Evolutionary conservation across 106 monocot genomes (phyloP), one percentile per base, ranked within the genome.

Genomic region (Apostasia shenzhenica): DNA sequence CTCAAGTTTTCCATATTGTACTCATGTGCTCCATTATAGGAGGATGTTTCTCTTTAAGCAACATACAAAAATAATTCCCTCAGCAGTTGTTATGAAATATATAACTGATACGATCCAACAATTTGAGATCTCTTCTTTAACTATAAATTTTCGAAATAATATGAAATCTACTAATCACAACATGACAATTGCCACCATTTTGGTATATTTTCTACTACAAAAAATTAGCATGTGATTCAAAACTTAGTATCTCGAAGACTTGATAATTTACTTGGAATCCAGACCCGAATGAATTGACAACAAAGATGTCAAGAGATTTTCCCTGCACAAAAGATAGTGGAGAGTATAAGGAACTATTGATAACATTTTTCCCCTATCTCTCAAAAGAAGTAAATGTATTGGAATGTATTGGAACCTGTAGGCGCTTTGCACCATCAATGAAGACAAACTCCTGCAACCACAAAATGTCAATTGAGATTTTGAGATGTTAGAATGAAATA

Each of bases 201-300:
- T 48, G 65, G 6, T 8, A 8, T 8, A 8, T 11, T 44, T 45
- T 62, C 45, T 12, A 13, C 62, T 7, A 45, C 2, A 0, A 59
- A n/a, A 3, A 62, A 13, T 2, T 5, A 40, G 62, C 26, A 12
- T 7, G 48, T 37, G 8, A 48, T 48, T 6, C 48, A 5, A 65
- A 48, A 48, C n/a, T 7, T 12, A 13, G 1, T 5, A 65, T 48
- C 2, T 3, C 48, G 48, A 61, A 10, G 50, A 4, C 40, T 37
- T 8, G 39, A 66, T 73, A 73, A 63, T 14, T 79, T 48, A 99
- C 99, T 93, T 99, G 99, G 77, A 99, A 99, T 45, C 81, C 93
- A 76, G 99, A 99, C 62, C 99, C 99, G 59, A 99, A 99, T 56
- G 99, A 99, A 73, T 99, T 99, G 51, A 99, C 99, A 54, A 99